Conservation (phyloP, 2,329 filamentous ascomycete genomes). For the Botrytis galanthina region DNA sequence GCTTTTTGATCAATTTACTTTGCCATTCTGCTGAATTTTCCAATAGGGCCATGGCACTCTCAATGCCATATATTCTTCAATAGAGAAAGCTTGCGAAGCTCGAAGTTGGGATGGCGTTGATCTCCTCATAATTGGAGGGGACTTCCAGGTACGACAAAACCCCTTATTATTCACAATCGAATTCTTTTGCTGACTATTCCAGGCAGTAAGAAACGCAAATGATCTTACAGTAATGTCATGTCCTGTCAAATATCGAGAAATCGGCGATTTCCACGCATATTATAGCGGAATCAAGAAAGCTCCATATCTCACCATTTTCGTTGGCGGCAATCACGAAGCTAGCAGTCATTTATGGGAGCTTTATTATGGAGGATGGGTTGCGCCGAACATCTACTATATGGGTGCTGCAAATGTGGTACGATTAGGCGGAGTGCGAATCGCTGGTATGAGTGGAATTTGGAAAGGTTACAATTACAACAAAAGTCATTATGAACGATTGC, state of each 20-base stretch:
- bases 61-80: constrained; percentile 83
- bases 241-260: constrained; percentile 78
- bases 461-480: constrained; percentile 86
- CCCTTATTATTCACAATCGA: background rate
- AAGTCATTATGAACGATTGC: constrained; percentile 79
- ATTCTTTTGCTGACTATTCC: constrained; percentile 21
- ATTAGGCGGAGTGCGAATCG: constrained; percentile 81
- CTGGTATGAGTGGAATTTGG: constrained; percentile 91
- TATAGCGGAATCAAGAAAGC: constrained; percentile 76
- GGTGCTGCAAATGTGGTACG: constrained; percentile 87
- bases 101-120: constrained; percentile 82
- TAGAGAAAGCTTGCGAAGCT: constrained; percentile 64
- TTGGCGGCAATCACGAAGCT: constrained; percentile 94
- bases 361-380: constrained; percentile 95
- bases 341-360: constrained; percentile 87
- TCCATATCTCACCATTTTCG: constrained; percentile 87
- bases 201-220: constrained; percentile 83
- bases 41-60: constrained; percentile 83
- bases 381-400: constrained; percentile 95
- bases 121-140: constrained; percentile 89
- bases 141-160: constrained; percentile 69
- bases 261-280: constrained; percentile 93
- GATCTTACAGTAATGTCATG: constrained; percentile 90
- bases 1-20: background rate
- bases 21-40: background rate